Conservation (phyloP, 257 asterid genomes). For the Petrea volubilis region DNA sequence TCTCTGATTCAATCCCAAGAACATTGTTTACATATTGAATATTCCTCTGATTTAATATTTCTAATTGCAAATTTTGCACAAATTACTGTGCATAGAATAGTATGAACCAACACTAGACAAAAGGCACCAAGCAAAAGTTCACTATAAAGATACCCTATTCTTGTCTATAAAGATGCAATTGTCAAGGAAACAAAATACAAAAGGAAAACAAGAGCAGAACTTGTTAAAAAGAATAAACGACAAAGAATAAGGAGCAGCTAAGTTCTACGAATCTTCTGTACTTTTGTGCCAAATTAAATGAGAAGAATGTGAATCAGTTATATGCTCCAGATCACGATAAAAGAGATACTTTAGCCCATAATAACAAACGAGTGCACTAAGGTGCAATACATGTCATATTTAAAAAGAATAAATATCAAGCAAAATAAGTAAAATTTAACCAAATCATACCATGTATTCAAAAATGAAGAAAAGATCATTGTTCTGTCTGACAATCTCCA, state of each 20-base stretch:
- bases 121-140: not conserved
- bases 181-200: not conserved
- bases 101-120: not conserved
- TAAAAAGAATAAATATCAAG: not conserved
- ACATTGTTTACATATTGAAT: not conserved
- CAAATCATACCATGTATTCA: conserved; percentile 80
- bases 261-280: not conserved
- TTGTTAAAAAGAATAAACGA: not conserved
- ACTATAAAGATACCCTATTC: not conserved
- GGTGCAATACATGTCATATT: not conserved
- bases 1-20: not conserved
- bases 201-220: no score
- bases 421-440: not conserved
- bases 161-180: not conserved
- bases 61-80: not conserved
- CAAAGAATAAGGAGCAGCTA: not conserved
- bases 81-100: not conserved
- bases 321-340: conserved; percentile 2
- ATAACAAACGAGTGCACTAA: not conserved
- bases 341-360: not conserved
- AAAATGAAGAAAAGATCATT: conserved; percentile 92
- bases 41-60: not conserved
- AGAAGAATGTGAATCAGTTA: no score
- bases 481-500: conserved; percentile 91
- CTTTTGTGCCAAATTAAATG: not conserved